Conservation (phyloP, 306 rosid species). For the Delonix regia region DNA sequence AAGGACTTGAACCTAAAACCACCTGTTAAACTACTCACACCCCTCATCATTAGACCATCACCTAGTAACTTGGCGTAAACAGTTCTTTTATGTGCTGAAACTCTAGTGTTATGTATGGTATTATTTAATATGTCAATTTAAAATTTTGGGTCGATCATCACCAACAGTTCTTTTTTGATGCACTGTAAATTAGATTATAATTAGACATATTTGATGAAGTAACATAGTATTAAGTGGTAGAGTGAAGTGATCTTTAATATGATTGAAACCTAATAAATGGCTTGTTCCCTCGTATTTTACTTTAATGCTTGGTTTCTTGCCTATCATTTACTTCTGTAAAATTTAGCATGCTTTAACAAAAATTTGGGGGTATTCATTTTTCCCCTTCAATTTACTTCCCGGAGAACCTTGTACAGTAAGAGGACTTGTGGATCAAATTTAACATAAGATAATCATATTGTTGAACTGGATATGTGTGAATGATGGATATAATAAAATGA, state of each 20-base stretch:
- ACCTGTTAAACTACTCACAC: too few species aligned
- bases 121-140: neutral
- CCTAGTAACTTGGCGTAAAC: slow-evolving; percentile 10
- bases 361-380: neutral
- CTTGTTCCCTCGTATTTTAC: neutral
- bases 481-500: neutral
- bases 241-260: neutral
- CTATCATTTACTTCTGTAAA: neutral
- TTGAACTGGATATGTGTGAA: neutral
- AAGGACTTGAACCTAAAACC: too few species aligned
- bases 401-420: neutral
- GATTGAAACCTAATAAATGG: neutral
- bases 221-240: neutral
- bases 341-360: neutral
- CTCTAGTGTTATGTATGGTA: neutral
- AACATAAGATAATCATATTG: neutral
- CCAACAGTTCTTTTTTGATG: neutral
- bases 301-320: neutral
- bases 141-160: slow-evolving; percentile 11
- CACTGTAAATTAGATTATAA: neutral
- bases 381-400: neutral
- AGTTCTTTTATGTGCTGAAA: slow-evolving; percentile 3
- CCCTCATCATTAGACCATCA: neutral
- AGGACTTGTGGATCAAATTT: neutral
- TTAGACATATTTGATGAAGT: neutral